Conservation (phyloP, 1,284 basidiomycete genomes). For the Ganoderma meredithae region DNA sequence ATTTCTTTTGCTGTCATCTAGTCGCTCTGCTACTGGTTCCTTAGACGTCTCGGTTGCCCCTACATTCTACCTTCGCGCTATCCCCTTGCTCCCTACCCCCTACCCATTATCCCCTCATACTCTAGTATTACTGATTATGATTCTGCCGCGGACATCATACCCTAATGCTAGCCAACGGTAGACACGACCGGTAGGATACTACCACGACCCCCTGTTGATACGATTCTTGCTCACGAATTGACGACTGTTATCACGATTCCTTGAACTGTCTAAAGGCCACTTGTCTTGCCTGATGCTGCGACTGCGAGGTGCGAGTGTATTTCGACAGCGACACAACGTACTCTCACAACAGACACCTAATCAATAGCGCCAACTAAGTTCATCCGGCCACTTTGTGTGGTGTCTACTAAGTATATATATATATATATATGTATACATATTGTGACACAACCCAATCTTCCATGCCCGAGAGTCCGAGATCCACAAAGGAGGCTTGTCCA, state of each 20-base stretch:
- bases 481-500: background rate
- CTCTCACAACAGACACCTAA: background rate
- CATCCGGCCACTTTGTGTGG: background rate
- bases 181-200: constrained; percentile 20
- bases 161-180: constrained; percentile 26
- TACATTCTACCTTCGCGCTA: background rate
- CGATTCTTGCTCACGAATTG: constrained; percentile 13
- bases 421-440: background rate
- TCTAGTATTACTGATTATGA: constrained; percentile 30
- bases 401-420: background rate
- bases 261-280: background rate
- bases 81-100: constrained; percentile 18
- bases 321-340: background rate
- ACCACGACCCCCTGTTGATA: constrained; percentile 11
- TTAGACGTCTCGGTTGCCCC: constrained; percentile 10
- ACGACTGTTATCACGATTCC: constrained; percentile 11
- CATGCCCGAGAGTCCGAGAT: background rate
- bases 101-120: constrained; percentile 14
- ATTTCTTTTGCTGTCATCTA: constrained; percentile 10
- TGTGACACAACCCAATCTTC: background rate
- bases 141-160: constrained; percentile 22
- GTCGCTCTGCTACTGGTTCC: constrained; percentile 13
- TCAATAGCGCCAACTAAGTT: background rate
- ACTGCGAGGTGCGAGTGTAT: background rate
- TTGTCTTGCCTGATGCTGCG: background rate